Evolutionary conservation across 1,284 basidiomycete species (phyloP).

Genomic region (Uromyces viciae-fabae): DNA sequence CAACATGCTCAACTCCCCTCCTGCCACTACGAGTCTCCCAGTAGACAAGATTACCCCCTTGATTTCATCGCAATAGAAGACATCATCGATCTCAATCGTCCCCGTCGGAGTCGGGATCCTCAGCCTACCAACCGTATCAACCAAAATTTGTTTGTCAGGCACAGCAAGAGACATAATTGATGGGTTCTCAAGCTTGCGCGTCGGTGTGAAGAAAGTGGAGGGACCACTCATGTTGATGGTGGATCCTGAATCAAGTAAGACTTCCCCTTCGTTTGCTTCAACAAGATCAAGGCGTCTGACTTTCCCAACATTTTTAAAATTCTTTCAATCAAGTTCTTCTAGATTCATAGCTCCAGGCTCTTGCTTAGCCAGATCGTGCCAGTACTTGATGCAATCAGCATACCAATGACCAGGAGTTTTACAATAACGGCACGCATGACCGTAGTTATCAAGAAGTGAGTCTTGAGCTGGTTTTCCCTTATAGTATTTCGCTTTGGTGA

Average conservation of each 20-base stretch:
- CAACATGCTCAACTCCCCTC: neutral
- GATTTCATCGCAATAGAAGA: neutral
- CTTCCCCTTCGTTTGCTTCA: neutral
- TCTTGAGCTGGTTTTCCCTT: too few species aligned
- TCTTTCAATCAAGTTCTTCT: too few species aligned
- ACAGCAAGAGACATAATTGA: neutral
- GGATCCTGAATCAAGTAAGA: neutral
- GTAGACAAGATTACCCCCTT: neutral
- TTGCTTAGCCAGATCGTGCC: too few species aligned
- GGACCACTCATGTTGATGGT: neutral
- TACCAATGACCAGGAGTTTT: too few species aligned
- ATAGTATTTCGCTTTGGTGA: too few species aligned
- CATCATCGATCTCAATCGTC: neutral
- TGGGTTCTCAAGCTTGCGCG: neutral
- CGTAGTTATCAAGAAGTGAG: too few species aligned
- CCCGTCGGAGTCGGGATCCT: constrained; percentile 8
- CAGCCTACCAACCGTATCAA: neutral
- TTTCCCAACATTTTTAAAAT: too few species aligned
- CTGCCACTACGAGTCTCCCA: neutral
- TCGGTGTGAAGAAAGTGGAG: neutral
- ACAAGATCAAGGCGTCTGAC: neutral
- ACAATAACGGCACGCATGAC: too few species aligned
- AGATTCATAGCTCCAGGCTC: too few species aligned
- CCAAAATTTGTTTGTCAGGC: neutral
- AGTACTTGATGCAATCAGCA: too few species aligned